Evolutionary conservation across 306 rosid genomes (phyloP).

Genomic region (Vigna reflexopilosa): DNA sequence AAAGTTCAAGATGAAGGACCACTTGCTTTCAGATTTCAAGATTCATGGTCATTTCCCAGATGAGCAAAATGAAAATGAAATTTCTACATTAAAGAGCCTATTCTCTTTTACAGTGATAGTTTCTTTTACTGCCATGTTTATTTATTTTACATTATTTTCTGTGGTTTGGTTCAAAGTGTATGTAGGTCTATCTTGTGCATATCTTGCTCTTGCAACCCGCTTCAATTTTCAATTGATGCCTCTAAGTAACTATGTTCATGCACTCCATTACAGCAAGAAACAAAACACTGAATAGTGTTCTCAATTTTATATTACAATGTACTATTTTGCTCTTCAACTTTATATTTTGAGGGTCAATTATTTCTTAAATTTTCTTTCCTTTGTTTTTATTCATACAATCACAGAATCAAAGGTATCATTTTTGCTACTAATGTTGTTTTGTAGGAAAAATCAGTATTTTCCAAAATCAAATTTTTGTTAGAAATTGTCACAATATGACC

Average conservation of each 20-base stretch:
- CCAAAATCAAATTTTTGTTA: too few relatives aligned
- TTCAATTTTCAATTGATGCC: conserved; percentile 62
- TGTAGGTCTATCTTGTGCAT: conserved; percentile 73
- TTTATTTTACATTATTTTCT: conserved; percentile 72
- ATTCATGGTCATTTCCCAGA: conserved; percentile 74
- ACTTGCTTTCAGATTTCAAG: conserved; percentile 66
- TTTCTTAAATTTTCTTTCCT: neutral
- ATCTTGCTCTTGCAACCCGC: conserved; percentile 77
- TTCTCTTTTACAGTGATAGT: conserved; percentile 55
- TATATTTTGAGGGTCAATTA: conserved; percentile 39
- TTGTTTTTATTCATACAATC: too few relatives aligned
- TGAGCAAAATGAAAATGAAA: conserved; percentile 55
- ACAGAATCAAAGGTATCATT: too few relatives aligned
- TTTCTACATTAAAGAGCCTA: conserved; percentile 66
- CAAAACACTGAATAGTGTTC: conserved; percentile 43
- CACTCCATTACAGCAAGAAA: conserved; percentile 56
- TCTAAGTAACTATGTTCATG: conserved; percentile 54
- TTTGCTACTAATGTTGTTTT: too few relatives aligned
- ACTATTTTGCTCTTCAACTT: conserved; percentile 40
- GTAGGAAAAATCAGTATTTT: too few relatives aligned
- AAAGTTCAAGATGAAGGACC: conserved; percentile 59
- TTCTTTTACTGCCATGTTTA: conserved; percentile 60
- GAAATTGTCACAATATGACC: too few relatives aligned
- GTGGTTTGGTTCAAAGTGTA: conserved; percentile 75
- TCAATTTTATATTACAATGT: conserved; percentile 30